Base-by-base conservation (phyloP, 768 basidiomycete genomes). In the Serendipita vermifera region DNA sequence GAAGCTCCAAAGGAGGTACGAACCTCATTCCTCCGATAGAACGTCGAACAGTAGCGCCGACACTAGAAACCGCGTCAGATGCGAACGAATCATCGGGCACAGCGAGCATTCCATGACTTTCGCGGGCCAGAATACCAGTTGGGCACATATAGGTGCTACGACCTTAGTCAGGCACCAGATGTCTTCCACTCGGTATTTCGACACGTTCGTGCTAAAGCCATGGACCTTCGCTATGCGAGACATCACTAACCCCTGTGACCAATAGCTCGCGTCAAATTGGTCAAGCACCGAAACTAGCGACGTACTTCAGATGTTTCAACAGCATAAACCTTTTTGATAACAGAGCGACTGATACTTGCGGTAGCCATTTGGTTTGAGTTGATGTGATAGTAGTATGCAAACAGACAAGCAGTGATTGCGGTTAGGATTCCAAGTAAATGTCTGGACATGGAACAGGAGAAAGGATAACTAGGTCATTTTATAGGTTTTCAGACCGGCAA, bases 31-130 rank as follows among this genome's bases (percentile, higher is more conserved):
- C 77, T 5, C 94, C 94, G 60, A 97, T 96, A 38, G 84, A 87
- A 48, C 94, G 75, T 57, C 91, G 77, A 20, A 97, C 94, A 53
- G 75, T 72, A 15, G 85, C 92, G 4, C 89, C 89, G 2, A 71
- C 84, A 6, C 92, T 41, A 20, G 17, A 3, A 41, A n/a, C 26
- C 1, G 6, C 2, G 15, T 55, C 55, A 40, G 11, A n/a, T 31
- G 31, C 41, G 35, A 59, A 35, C 22, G 13, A 57, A 46, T 26
- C 5, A 38, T 20, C 6, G 20, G 35, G 33, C 29, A 38, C 33
- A 26, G 24, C 38, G 55, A 31, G 54, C 35, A 57, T 40, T 11
- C 39, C 22, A 29, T 55, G 11, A 26, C 4, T n/a, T 31, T 41
- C n/a, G n/a, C n/a, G n/a, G n/a, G n/a, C n/a, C 38, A 43, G 40